Base-by-base conservation (phyloP, 768 basidiomycete genomes). In the Collybia sp. region DNA sequence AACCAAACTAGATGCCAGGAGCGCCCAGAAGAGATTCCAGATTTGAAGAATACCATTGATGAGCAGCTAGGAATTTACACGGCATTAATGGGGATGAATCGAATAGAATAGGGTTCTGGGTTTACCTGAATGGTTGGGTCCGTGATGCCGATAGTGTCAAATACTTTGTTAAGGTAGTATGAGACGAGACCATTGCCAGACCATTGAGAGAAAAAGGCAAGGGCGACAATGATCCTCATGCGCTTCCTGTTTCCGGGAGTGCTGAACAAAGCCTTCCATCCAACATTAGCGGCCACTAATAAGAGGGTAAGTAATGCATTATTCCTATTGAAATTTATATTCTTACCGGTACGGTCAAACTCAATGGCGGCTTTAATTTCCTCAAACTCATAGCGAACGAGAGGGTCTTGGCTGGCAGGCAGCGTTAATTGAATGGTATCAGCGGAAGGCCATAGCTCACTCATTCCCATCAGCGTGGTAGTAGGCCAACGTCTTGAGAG, bases 161-260 rank as follows among this genome's bases (percentile, higher is more conserved):
- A 80, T 43, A 91, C 82, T 62, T 77, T 72, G 67, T 72, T 83
- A 57, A 91, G 78, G 70, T 91, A 91, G 72, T 84, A 89, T 6
- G 85, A 88, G 42, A 88, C 83, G 44, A 91, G 82, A 58, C 88
- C 88, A 56, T 89, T 89, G 12, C 86, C 88, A 9, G 85, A 88
- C 88, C 86, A 89, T 55, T 88, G 85, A 2, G 86, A 88, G 75
- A 90, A 88, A 75, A 85, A 85, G 40, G 85, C 86, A 45, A 90
- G 69, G 40, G 83, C 83, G 51, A 86, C 60, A 61, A 91, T 85
- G 62, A 90, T 85, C 45, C 76, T 66, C 75, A 91, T 75, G 47
- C 90, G 86, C 63, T 72, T 82, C 52, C 79, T 70, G 74, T 92
- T 92, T 43, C 88, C 89, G 20, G 72, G 62, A 38, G 77, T 87